Conservation (phyloP, 345 rosid species). For the Angophora floribunda region DNA sequence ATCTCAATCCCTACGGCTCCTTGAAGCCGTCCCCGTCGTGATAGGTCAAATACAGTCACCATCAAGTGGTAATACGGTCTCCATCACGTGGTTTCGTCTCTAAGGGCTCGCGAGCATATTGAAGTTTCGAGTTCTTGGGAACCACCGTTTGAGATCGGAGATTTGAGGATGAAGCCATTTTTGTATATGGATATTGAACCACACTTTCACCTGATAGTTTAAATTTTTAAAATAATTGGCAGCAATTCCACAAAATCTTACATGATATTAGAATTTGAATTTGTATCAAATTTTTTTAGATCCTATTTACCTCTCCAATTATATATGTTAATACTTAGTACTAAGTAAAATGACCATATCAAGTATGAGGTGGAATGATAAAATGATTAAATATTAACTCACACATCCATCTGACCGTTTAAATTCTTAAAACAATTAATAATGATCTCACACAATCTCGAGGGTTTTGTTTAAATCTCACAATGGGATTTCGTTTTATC, state of each 20-base stretch:
- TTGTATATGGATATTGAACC: neutral
- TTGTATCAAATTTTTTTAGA: too few relatives aligned
- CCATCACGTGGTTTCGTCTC: rapidly evolving
- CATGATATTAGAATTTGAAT: too few relatives aligned
- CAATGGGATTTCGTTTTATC: rapidly evolving
- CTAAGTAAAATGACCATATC: too few relatives aligned
- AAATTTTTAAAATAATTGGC: rapidly evolving
- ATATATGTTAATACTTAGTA: too few relatives aligned
- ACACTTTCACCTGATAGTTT: rapidly evolving
- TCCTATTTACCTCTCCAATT: too few relatives aligned
- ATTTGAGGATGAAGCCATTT: neutral
- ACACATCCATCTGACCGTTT: rapidly evolving
- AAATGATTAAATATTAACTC: too few relatives aligned
- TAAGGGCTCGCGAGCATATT: neutral
- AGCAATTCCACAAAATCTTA: rapidly evolving
- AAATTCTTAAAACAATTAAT: rapidly evolving
- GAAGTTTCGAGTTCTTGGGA: rapidly evolving
- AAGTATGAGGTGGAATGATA: too few relatives aligned
- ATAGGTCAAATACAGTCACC: neutral
- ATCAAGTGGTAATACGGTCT: rapidly evolving
- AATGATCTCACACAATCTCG: too few relatives aligned
- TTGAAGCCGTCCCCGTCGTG: neutral
- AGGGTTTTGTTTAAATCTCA: too few relatives aligned
- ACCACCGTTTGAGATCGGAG: rapidly evolving
- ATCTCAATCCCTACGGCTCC: neutral